Conservation (phyloP, 495 filamentous ascomycete genomes). For the Beverwykella pulmonaria region DNA sequence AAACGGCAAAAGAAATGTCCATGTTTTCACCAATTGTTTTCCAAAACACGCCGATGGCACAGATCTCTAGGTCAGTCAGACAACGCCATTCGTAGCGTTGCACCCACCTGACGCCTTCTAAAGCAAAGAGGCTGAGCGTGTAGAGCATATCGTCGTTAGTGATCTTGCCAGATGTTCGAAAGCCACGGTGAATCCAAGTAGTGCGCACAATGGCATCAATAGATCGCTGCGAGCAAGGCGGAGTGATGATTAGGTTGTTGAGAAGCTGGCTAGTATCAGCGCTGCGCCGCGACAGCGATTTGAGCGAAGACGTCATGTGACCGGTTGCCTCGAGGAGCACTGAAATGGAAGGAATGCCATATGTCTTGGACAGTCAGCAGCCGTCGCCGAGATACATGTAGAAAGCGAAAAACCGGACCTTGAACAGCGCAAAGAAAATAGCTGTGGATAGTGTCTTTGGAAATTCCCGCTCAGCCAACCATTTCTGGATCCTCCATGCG, state of each 20-base stretch:
- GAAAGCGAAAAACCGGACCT: too few relatives aligned
- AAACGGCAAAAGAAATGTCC: slow-evolving; percentile 11
- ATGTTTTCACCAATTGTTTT: slow-evolving; percentile 24
- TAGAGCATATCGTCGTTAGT: slow-evolving; percentile 67
- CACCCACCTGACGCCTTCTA: slow-evolving; percentile 62
- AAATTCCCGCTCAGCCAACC: slow-evolving; percentile 42
- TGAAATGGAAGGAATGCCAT: slow-evolving; percentile 67
- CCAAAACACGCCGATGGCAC: slow-evolving; percentile 36
- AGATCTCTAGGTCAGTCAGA: slow-evolving; percentile 64
- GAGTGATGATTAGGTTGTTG: slow-evolving; percentile 52
- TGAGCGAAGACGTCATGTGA: slow-evolving; percentile 49
- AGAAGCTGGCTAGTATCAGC: slow-evolving; percentile 64
- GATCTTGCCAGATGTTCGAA: slow-evolving; percentile 62
- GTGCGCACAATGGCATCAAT: slow-evolving; percentile 62
- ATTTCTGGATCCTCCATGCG: slow-evolving; percentile 39
- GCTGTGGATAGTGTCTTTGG: slow-evolving; percentile 36
- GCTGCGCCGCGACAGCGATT: slow-evolving; percentile 55
- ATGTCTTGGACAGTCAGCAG: too few relatives aligned
- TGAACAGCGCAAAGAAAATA: slow-evolving; percentile 38
- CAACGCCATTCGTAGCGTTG: slow-evolving; percentile 64
- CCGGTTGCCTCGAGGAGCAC: slow-evolving; percentile 59
- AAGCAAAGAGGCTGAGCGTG: slow-evolving; percentile 64
- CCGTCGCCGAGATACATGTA: too few relatives aligned
- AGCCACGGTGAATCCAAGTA: slow-evolving; percentile 61
- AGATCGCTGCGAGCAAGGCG: slow-evolving; percentile 50